A percentile compares a stretch with the other conserved stretches of the same genome.
Evolutionary conservation across 2,329 filamentous ascomycete species (phyloP).

Genomic region (Penicillium italicum): DNA sequence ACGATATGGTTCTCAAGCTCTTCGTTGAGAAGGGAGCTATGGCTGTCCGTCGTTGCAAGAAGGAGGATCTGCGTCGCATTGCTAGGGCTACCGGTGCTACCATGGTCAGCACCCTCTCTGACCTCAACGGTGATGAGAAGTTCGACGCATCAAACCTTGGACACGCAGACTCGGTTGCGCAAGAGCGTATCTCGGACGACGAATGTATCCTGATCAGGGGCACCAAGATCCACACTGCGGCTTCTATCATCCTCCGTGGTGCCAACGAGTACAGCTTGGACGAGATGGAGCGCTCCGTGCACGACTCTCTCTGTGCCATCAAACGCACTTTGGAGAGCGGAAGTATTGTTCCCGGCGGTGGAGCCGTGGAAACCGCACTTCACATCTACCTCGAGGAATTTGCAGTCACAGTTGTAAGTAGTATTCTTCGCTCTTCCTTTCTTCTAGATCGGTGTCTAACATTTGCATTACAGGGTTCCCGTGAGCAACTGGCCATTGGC

Average conservation of each 20-base stretch:
- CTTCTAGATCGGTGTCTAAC: slow-evolving; percentile 7
- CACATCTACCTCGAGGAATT: slow-evolving; percentile 99
- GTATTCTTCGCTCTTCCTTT: not conserved
- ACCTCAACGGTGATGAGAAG: slow-evolving; percentile 94
- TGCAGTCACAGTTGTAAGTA: slow-evolving; percentile 80
- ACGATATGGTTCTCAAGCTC: slow-evolving; percentile 89
- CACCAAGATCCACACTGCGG: slow-evolving; percentile 88
- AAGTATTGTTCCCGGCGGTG: slow-evolving; percentile 92
- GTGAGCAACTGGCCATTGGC: slow-evolving; percentile 95
- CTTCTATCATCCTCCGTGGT: slow-evolving; percentile 92
- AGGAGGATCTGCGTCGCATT: slow-evolving; percentile 94
- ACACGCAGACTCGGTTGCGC: slow-evolving; percentile 90
- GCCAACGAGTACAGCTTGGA: slow-evolving; percentile 95
- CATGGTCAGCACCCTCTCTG: slow-evolving; percentile 86
- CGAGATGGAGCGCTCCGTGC: slow-evolving; percentile 98
- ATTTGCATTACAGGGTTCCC: slow-evolving; percentile 59
- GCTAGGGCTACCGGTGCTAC: slow-evolving; percentile 94
- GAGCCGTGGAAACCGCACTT: slow-evolving; percentile 95
- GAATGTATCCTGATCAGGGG: slow-evolving; percentile 97
- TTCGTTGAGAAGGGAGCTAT: slow-evolving; percentile 95
- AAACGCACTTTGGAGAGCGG: slow-evolving; percentile 97
- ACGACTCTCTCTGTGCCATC: slow-evolving; percentile 93
- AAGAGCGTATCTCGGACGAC: slow-evolving; percentile 97
- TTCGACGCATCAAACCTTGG: slow-evolving; percentile 90
- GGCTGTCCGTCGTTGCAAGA: slow-evolving; percentile 94